Evolutionary conservation across 495 filamentous ascomycete genomes (phyloP), one percentile per base, ranked within the genome.

Genomic region (Xylaria intraflava): DNA sequence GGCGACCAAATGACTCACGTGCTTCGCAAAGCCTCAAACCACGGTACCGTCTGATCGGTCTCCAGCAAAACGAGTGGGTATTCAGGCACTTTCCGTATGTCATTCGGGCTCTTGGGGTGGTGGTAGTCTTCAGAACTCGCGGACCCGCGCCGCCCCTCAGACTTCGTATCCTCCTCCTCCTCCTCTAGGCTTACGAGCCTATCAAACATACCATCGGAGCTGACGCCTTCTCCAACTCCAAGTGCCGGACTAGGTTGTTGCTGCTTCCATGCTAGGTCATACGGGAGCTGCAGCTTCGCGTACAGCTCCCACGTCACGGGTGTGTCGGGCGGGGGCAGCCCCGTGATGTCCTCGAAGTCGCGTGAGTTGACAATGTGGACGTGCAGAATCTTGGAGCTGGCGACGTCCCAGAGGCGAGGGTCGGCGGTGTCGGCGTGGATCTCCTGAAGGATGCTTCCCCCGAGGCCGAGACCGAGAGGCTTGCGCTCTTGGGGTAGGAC

Each of bases 241-340:
- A 24, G 40, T 42, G 7, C 3, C 40, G 40, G 11, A 22, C 6
- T 2, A 1, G 20, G 14, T 36, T 41, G 22, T 27, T 50, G 46
- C 19, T 56, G 2, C 29, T 50, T 36, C 46, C 45, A 22, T 14
- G 42, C 16, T 8, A 30, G 30, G 12, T 44, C 51, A 22, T 54
- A 45, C 42, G 51, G 51, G 31, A 47, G 41, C 19, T 16, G 46
- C 42, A 51, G 49, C 23, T 22, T 23, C 53, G 12, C 38, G n/a
- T 38, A 47, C 47, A 43, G 46, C 16, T 11, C 19, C 36, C 40
- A 42, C 6, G 40, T 42, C 20, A 42, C 40, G 40, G 40, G 40
- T 23, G 40, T 42, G 40, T 42, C 40, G 40, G 40, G 40, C 40
- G 40, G 40, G 22, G 40, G 40, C 1, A 42, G 5, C 40, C 40